Base-by-base conservation (phyloP, 2,329 filamentous ascomycete genomes). In the Teratosphaeria viscida region DNA sequence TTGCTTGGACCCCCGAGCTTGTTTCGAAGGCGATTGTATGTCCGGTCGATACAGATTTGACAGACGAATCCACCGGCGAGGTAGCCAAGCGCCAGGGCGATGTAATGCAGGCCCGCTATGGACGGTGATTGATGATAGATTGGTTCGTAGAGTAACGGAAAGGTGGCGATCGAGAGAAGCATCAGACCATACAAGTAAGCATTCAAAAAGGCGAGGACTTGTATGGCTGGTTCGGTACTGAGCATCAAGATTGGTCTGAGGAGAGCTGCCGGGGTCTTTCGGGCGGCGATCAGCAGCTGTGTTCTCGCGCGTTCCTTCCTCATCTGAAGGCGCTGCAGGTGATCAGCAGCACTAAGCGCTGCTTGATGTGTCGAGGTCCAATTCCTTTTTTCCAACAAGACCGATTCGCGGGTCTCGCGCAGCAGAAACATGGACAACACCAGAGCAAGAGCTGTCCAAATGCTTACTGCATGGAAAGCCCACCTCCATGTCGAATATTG, bases 91-190 rank as follows among this genome's bases (percentile, higher is more conserved):
- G 78, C 79, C 2, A 78, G 73, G 2, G 82, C 78, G 37, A 85
- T 75, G 67, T 85, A 85, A 68, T 85, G 82, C 1, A 86, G 68
- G 0, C 82, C 82, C 32, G 79, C 80, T 23, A 81, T 79, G 53
- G 79, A 79, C n/a, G 79, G 73, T 0, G 78, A 77, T 62, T 84
- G 75, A 57, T 75, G 66, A 64, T 87, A 87, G 26, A 76, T 70
- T 0, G 68, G 35, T 39, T 39, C 35, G 35, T 39, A 39, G 35
- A 39, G 35, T 6, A 39, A 39, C 35, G 35, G 35, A 39, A 39
- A 39, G 35, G 35, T 39, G 35, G 35, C 35, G 16, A 39, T 39
- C 35, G 35, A 39, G 35, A 39, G 35, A 39, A 39, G 35, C 35
- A 39, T 39, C 35, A 39, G 35, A 39, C 83, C 83, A 62, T 82